Conservation (phyloP, 192 early-diverging fungal species). For the Mortierella claussenii region DNA sequence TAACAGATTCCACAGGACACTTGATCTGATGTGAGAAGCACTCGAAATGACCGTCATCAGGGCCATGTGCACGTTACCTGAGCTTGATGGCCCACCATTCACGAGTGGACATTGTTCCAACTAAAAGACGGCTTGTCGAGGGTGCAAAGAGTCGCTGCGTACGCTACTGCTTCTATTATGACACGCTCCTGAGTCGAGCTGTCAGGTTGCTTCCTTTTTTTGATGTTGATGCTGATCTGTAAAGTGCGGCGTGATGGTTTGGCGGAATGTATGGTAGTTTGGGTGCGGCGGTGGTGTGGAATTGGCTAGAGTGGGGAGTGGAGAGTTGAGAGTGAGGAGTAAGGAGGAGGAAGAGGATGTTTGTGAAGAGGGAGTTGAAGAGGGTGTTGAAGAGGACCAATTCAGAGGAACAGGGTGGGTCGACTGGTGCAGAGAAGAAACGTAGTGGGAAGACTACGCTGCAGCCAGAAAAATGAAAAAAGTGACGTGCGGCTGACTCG, state of each 20-base stretch:
- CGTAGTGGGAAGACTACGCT: no score
- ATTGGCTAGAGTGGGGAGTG: conserved; percentile 1
- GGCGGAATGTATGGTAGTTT: not conserved
- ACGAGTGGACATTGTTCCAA: conserved; percentile 39
- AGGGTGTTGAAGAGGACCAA: no score
- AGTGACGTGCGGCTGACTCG: conserved; percentile 4
- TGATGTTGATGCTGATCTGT: not conserved
- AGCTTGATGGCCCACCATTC: conserved; percentile 53
- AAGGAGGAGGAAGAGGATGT: not conserved
- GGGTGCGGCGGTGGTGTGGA: not conserved
- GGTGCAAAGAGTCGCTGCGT: not conserved
- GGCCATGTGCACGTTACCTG: conserved; percentile 25
- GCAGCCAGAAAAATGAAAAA: conserved; percentile 9
- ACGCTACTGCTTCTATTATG: no score
- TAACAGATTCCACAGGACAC: no score
- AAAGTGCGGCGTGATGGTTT: not conserved
- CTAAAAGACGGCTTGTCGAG: not conserved
- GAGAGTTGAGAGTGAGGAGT: not conserved
- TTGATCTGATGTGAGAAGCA: no score
- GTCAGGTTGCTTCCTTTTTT: not conserved
- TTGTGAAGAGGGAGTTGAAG: not conserved
- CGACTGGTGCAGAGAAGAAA: not conserved
- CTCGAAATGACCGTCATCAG: no score
- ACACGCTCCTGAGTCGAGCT: not conserved
- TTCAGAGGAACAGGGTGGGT: no score